Conservation (phyloP, 768 basidiomycete genomes). For the Hygrocybe punicea region DNA sequence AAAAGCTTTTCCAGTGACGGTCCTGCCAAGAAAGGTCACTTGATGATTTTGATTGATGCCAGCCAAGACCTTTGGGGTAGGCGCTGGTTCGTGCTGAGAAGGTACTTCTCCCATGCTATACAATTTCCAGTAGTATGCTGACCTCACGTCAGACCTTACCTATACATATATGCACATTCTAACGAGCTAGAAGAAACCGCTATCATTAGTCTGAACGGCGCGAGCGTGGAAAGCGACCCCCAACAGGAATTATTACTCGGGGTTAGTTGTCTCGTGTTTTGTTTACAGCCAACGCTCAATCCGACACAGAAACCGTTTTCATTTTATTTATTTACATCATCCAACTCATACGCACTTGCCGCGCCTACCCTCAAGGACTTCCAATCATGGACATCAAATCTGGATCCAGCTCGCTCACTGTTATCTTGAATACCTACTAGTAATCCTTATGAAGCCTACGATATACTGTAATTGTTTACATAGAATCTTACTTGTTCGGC, state of each 20-base stretch:
- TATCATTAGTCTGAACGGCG: slow-evolving; percentile 77
- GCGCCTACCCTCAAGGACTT: slow-evolving; percentile 81
- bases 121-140: not conserved
- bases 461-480: no score
- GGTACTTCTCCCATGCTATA: slow-evolving; percentile 44
- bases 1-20: slow-evolving; percentile 53
- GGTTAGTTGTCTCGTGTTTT: slow-evolving; percentile 46
- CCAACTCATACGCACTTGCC: slow-evolving; percentile 87
- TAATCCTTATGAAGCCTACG: not conserved
- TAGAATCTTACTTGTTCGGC: no score
- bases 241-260: slow-evolving; percentile 85
- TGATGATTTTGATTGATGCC: slow-evolving; percentile 79
- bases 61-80: slow-evolving; percentile 76
- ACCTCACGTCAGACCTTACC: slow-evolving; percentile 67
- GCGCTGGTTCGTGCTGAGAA: slow-evolving; percentile 82
- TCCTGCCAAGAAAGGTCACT: slow-evolving; percentile 79
- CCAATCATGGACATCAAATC: slow-evolving; percentile 76
- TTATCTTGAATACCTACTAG: slow-evolving; percentile 20
- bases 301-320: slow-evolving; percentile 67
- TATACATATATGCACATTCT: slow-evolving; percentile 81
- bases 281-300: slow-evolving; percentile 6
- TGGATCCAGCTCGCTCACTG: slow-evolving; percentile 75
- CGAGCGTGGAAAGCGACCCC: slow-evolving; percentile 81
- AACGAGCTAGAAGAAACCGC: slow-evolving; percentile 81
- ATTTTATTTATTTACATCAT: slow-evolving; percentile 88